Evolutionary conservation across 1,139 yeast species (phyloP).

Genomic region (Pichia sp.): DNA sequence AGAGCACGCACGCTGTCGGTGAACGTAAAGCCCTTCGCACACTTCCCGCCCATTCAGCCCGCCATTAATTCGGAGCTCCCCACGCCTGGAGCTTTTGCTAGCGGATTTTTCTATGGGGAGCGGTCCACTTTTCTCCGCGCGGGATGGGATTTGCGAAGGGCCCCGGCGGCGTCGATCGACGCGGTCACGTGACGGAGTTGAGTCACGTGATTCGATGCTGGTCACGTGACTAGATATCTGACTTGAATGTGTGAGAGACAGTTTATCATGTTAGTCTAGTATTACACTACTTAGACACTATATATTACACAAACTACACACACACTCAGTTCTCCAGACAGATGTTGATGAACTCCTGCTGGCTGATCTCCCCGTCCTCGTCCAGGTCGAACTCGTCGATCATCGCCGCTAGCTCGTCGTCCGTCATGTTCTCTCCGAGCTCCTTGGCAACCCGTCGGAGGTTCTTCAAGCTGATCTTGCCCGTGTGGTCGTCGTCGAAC

Average conservation of each 20-base stretch:
- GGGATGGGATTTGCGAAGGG: slow-evolving; percentile 1
- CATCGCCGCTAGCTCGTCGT: slow-evolving; percentile 94
- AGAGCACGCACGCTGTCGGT: too few species aligned
- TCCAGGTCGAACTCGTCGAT: slow-evolving; percentile 97
- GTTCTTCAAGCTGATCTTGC: slow-evolving; percentile 80
- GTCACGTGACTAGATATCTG: too few species aligned
- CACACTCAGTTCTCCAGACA: slow-evolving; percentile 59
- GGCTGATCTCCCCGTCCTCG: slow-evolving; percentile 94
- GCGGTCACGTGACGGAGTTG: too few species aligned
- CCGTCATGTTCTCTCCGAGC: slow-evolving; percentile 87
- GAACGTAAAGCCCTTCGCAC: too few species aligned
- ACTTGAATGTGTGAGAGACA: too few species aligned
- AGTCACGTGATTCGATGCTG: too few species aligned
- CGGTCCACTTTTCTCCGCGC: slow-evolving; percentile 9
- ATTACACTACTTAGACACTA: too few species aligned
- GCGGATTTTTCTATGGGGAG: neutral
- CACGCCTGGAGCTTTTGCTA: too few species aligned
- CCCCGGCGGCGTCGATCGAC: slow-evolving; percentile 4
- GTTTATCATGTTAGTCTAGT: too few species aligned
- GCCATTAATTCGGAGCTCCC: too few species aligned
- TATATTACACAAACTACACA: neutral
- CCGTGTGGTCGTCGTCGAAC: slow-evolving; percentile 88
- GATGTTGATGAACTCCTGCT: slow-evolving; percentile 89
- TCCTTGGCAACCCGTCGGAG: slow-evolving; percentile 90
- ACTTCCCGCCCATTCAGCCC: too few species aligned